Base-by-base conservation (phyloP, 2,329 filamentous ascomycete species). In the Fusarium pilosicola region DNA sequence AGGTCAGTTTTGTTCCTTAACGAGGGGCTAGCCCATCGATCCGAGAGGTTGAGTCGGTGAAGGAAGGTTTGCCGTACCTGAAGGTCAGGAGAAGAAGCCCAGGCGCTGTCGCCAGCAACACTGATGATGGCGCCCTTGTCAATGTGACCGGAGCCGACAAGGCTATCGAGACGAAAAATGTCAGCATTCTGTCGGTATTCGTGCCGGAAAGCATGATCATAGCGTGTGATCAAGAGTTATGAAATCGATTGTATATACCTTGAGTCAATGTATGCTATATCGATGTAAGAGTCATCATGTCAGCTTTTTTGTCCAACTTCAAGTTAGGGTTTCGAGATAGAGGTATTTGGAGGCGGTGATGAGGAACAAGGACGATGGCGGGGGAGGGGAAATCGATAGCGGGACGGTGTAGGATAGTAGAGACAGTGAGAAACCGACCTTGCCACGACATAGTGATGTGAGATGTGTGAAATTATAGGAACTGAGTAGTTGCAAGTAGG, bases 41-140 rank as follows among this genome's bases (percentile, higher is more conserved):
- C 55, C 30, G 62, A 55, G 38, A 32, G 48, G 45, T 48, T 26
- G 24, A 44, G 60, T 68, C 54, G 59, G 28, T 51, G 46, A 57
- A 34, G 24, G 36, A 65, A 39, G 44, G 54, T 17, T 28, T 68
- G 67, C 81, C 85, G 83, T 92, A 97, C 94, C 81, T 87, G 85
- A 86, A 97, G 97, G 76, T 87, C 89, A 61, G 88, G 28, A 34
- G 91, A 91, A 46, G 87, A 82, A 70, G 94, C 94, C 94, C 94
- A 97, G 78, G 90, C 88, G 81, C 92, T 94, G 84, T 93, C 93
- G 79, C 94, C 94, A 77, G 93, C 93, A 74, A 85, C 86, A 84
- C 93, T 95, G 87, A 96, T 91, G 83, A 97, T 95, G 81, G 93
- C 93, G 79, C 89, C 95, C 86, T 94, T 92, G 86, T 96, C 92